Conservation (phyloP, 2,329 filamentous ascomycete genomes). For the Paramyrothecium sp. region DNA sequence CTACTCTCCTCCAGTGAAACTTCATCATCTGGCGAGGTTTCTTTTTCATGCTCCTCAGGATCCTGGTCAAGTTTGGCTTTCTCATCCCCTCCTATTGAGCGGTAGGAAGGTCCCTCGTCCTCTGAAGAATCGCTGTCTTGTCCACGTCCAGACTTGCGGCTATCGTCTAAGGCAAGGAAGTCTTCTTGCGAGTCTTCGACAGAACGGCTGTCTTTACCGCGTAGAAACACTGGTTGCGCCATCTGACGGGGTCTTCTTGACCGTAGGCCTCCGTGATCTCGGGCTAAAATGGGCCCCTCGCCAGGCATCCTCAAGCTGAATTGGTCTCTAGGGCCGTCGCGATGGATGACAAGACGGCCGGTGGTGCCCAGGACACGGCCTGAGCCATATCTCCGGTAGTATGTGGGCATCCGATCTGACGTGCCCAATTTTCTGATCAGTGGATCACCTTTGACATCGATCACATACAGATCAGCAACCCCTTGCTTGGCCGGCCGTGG, state of each 20-base stretch:
- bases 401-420: conserved; percentile 71
- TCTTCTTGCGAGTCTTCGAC: conserved; percentile 33
- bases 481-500: conserved; percentile 5
- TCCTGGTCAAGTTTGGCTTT: conserved; percentile 52
- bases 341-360: conserved; percentile 63
- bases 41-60: conserved; percentile 48
- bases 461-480: conserved; percentile 42
- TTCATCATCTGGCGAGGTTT: conserved; percentile 38
- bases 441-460: conserved; percentile 76
- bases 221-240: conserved; percentile 39
- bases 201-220: conserved; percentile 19
- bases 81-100: conserved; percentile 57
- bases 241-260: conserved; percentile 37
- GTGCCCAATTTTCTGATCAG: conserved; percentile 74
- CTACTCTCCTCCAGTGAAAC: conserved; percentile 33
- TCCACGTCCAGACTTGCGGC: conserved; percentile 40
- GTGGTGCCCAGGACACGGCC: conserved; percentile 70
- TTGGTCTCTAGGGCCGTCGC: conserved; percentile 55
- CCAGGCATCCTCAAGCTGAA: conserved; percentile 48
- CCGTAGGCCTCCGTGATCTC: conserved; percentile 47
- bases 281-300: conserved; percentile 28
- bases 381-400: conserved; percentile 66
- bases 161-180: conserved; percentile 45
- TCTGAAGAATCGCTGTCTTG: conserved; percentile 37
- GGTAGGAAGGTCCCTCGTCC: conserved; percentile 53